phyloP scores from a whole-genome alignment of 306 rosid species.

The Pueraria montana region DNA sequence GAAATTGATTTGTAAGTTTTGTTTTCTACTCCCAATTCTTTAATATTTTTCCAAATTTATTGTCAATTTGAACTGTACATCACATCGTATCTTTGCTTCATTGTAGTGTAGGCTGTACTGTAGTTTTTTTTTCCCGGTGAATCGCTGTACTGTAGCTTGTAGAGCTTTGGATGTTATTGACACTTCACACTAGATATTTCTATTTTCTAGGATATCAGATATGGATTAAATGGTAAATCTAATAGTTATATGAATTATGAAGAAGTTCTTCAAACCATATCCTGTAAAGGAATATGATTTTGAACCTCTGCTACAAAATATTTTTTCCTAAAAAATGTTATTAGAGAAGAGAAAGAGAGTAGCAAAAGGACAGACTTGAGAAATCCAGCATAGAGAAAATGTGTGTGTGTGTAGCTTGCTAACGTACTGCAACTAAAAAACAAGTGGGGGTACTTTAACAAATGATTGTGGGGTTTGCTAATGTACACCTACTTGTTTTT shows the following conservation, averaged over 20 bases:
- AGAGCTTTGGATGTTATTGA: conserved; percentile 24
- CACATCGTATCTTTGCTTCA: conserved; percentile 12
- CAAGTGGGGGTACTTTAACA: too few relatives aligned
- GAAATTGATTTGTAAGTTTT: conserved; percentile 85
- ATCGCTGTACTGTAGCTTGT: conserved; percentile 37
- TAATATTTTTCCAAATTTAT: conserved; percentile 26
- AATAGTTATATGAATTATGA: not conserved
- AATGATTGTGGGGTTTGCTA: too few relatives aligned
- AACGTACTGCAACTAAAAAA: too few relatives aligned
- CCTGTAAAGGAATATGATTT: too few relatives aligned
- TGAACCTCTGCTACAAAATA: not conserved
- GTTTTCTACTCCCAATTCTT: conserved; percentile 1
- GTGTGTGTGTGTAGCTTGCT: not conserved
- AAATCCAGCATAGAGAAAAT: not conserved
- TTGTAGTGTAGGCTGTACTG: conserved; percentile 33
- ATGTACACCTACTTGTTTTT: too few relatives aligned
- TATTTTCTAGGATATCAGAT: conserved; percentile 3
- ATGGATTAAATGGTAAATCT: conserved; percentile 3
- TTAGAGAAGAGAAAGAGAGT: not conserved
- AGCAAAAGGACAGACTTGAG: not conserved
- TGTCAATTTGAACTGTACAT: conserved; percentile 39
- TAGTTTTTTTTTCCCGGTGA: not conserved
- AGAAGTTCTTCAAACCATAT: not conserved
- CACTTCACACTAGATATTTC: conserved; percentile 22
- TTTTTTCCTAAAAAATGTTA: not conserved